phyloP scores from a whole-genome alignment of 139 green algal genomes.

The Chlorella ohadii region DNA sequence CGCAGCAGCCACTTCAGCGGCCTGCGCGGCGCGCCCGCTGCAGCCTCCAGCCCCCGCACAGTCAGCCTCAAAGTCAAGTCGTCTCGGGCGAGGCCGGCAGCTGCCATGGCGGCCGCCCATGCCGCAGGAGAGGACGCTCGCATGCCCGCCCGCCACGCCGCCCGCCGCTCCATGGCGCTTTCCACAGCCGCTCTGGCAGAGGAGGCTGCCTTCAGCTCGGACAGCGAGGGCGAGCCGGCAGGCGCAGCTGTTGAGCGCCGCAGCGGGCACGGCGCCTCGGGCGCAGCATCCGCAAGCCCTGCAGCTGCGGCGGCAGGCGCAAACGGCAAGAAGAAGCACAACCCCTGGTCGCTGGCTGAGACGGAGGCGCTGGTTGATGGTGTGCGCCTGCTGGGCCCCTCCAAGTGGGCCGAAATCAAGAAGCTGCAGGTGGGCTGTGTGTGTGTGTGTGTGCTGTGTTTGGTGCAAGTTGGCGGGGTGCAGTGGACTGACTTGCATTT shows the following conservation, averaged over 20 bases:
- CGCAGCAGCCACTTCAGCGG: neutral
- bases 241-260: neutral
- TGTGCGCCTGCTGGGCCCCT: conserved; percentile 67
- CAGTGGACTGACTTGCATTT: too few relatives aligned
- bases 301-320: neutral
- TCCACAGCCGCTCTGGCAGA: conserved; percentile 21
- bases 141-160: conserved; percentile 14
- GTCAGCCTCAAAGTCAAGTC: conserved; percentile 21
- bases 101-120: neutral
- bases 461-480: too few relatives aligned
- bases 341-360: conserved; percentile 75
- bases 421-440: conserved; percentile 12
- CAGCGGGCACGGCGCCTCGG: neutral
- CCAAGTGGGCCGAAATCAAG: conserved; percentile 82
- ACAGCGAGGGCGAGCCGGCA: neutral
- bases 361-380: conserved; percentile 78
- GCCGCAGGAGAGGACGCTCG: neutral
- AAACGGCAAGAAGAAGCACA: conserved; percentile 71
- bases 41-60: conserved; percentile 3
- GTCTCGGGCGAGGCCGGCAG: neutral
- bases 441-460: too few relatives aligned
- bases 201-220: neutral
- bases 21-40: neutral
- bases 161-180: conserved; percentile 22
- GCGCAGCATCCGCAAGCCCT: too few relatives aligned